A percentile compares a stretch with the other conserved stretches of the same genome.
phyloP scores from a whole-genome alignment of 106 monocot species.

The Dendrobium catenatum region DNA sequence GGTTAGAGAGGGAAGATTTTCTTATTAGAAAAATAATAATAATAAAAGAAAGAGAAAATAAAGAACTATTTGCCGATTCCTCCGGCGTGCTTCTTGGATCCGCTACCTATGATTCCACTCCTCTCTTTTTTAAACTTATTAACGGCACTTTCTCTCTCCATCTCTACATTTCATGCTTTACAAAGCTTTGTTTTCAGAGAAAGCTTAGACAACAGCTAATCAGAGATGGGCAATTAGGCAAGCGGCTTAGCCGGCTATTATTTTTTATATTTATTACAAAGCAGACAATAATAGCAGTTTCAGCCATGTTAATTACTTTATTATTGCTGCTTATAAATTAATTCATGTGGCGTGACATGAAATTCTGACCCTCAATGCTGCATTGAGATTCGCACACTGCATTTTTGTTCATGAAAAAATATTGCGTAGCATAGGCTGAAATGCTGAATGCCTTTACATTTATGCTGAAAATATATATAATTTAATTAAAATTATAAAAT shows the following conservation, averaged over 20 bases:
- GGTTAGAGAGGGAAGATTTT: not conserved
- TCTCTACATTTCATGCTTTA: not conserved
- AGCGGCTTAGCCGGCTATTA: not conserved
- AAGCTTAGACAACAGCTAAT: not conserved
- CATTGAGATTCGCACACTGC: not conserved
- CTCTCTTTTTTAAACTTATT: not conserved
- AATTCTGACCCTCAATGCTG: not conserved
- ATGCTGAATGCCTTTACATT: too few relatives aligned
- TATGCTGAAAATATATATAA: too few relatives aligned
- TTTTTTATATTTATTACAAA: not conserved
- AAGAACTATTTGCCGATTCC: not conserved
- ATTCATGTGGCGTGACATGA: not conserved
- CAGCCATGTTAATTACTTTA: not conserved
- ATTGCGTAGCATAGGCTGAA: too few relatives aligned
- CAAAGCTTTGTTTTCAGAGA: conserved; percentile 8
- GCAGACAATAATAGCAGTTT: not conserved
- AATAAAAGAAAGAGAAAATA: not conserved
- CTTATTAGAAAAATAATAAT: not conserved
- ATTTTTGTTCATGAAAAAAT: not conserved
- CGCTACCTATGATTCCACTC: not conserved
- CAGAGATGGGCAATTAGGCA: not conserved
- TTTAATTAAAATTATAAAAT: too few relatives aligned
- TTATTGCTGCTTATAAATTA: not conserved
- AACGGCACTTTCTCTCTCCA: not conserved
- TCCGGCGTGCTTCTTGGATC: conserved; percentile 10